Evolutionary conservation across 2,329 filamentous ascomycete species (phyloP).

Genomic region (Trichoderma semiorbis): DNA sequence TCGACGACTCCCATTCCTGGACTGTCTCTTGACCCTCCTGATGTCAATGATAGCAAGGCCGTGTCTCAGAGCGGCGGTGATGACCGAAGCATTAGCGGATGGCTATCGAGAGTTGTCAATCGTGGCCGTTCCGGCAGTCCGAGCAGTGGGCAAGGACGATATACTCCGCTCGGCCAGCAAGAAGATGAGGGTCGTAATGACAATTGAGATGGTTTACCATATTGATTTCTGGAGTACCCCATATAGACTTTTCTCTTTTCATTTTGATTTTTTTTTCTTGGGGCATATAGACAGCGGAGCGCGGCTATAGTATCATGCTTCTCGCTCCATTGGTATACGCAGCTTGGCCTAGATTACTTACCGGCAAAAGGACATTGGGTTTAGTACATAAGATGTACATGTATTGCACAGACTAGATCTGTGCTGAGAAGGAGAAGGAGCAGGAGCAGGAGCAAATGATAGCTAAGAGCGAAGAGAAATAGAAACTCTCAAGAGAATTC

Average conservation of each 20-base stretch:
- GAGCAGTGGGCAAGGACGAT: slow-evolving; percentile 40
- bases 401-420: background rate
- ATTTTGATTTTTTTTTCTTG: background rate
- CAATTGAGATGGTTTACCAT: slow-evolving; percentile 23
- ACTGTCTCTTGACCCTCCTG: slow-evolving; percentile 73
- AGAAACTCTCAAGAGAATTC: background rate
- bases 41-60: slow-evolving; percentile 48
- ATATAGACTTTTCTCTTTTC: slow-evolving; percentile 27
- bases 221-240: slow-evolving; percentile 20
- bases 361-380: background rate
- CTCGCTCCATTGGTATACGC: background rate
- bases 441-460: background rate
- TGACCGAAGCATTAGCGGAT: slow-evolving; percentile 48
- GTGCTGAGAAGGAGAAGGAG: background rate
- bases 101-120: slow-evolving; percentile 43
- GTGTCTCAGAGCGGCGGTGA: slow-evolving; percentile 33
- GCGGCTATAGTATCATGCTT: background rate
- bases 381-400: slow-evolving; percentile 3
- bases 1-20: slow-evolving; percentile 70
- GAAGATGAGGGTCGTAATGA: slow-evolving; percentile 34
- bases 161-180: slow-evolving; percentile 41
- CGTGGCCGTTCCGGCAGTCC: slow-evolving; percentile 38
- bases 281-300: slow-evolving; percentile 38
- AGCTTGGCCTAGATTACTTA: slow-evolving; percentile 5
- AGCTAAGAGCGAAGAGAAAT: background rate